phyloP scores from a whole-genome alignment of 2,329 filamentous ascomycete species.

The Fusarium tricinctum region DNA sequence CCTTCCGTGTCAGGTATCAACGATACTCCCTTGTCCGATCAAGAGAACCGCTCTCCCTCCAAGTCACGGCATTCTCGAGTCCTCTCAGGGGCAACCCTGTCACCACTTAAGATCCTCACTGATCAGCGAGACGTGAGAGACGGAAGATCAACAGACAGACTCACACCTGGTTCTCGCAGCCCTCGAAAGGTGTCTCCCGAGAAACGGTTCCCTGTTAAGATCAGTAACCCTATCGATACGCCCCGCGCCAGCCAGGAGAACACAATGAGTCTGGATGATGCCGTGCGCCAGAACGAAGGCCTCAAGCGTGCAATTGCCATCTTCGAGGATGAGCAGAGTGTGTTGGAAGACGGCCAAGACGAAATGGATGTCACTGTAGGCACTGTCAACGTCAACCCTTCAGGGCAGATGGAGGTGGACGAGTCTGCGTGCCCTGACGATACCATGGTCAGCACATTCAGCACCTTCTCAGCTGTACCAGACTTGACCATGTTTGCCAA shows the following conservation, averaged over 20 bases:
- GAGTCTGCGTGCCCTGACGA: constrained; percentile 72
- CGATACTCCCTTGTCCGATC: constrained; percentile 53
- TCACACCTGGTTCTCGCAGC: constrained; percentile 56
- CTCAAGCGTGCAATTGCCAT: constrained; percentile 73
- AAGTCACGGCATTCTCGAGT: constrained; percentile 68
- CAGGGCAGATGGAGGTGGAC: constrained; percentile 48
- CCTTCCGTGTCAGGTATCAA: constrained; percentile 51
- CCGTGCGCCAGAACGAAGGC: constrained; percentile 67
- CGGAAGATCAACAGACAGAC: constrained; percentile 40
- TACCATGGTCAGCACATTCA: constrained; percentile 85
- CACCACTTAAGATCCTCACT: constrained; percentile 69
- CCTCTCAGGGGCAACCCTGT: constrained; percentile 69
- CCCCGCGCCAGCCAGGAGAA: constrained; percentile 51
- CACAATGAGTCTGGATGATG: constrained; percentile 66
- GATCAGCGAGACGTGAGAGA: constrained; percentile 51
- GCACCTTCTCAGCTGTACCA: constrained; percentile 89
- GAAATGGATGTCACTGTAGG: constrained; percentile 43
- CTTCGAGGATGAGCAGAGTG: constrained; percentile 67
- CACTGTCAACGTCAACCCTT: constrained; percentile 50
- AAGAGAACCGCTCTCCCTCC: constrained; percentile 64
- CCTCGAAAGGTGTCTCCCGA: constrained; percentile 66
- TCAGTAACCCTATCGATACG: constrained; percentile 56
- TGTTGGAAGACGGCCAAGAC: constrained; percentile 51
- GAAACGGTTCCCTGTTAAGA: constrained; percentile 73
- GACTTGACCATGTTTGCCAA: constrained; percentile 88